phyloP scores from a whole-genome alignment of 2,329 filamentous ascomycete species.

The Colletotrichum sp. region DNA sequence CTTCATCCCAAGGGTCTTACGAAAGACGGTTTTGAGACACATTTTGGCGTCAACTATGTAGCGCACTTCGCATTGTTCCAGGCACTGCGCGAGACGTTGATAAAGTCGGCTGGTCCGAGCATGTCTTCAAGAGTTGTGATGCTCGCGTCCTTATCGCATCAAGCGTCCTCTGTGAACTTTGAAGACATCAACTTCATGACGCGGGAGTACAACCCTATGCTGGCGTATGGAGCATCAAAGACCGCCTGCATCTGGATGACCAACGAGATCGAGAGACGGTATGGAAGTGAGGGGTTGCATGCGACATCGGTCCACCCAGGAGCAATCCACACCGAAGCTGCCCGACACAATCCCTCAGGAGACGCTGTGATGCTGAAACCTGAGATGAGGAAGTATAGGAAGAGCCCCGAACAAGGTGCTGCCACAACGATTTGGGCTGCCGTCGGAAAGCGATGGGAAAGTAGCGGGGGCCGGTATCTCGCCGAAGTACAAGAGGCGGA shows the following conservation, averaged over 20 bases:
- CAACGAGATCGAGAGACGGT: conserved; percentile 54
- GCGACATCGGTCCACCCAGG: conserved; percentile 53
- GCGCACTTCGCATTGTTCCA: conserved; percentile 60
- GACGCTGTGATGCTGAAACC: conserved; percentile 9
- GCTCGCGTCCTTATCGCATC: conserved; percentile 30
- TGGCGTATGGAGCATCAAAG: conserved; percentile 42
- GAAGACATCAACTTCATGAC: conserved; percentile 23
- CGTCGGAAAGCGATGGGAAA: conserved; percentile 43
- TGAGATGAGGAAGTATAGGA: background rate
- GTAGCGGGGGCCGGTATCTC: conserved; percentile 51
- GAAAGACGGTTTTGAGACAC: conserved; percentile 31
- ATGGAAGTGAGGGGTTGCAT: conserved; percentile 47
- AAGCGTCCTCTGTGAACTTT: conserved; percentile 11
- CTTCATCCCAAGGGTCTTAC: conserved; percentile 24
- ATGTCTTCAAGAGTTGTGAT: conserved; percentile 39
- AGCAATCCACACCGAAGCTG: conserved; percentile 35
- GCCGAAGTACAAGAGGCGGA: conserved; percentile 38
- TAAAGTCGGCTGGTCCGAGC: conserved; percentile 23
- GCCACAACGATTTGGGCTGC: conserved; percentile 52
- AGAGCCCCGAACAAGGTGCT: conserved; percentile 47
- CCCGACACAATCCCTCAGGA: background rate
- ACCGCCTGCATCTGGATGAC: conserved; percentile 45
- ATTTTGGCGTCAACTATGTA: conserved; percentile 59
- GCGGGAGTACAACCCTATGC: conserved; percentile 33
- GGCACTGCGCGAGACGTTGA: conserved; percentile 48